Conservation (phyloP, 495 filamentous ascomycete species). For the Hypoxylon lienhwacheense region DNA sequence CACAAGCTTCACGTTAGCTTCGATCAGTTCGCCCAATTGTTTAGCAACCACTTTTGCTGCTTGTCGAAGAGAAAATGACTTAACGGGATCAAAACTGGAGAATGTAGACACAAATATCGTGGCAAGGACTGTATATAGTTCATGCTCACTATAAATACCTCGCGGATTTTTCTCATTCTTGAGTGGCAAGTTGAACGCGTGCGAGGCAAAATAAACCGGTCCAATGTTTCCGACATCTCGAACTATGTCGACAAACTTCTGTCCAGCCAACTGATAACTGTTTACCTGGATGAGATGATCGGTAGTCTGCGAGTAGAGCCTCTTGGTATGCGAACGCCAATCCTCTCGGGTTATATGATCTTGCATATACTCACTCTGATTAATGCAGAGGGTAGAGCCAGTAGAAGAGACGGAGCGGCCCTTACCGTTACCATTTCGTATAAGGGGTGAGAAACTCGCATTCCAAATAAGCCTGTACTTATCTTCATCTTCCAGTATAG, state of each 20-base stretch:
- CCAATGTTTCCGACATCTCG: conserved; percentile 76
- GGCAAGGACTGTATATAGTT: conserved; percentile 75
- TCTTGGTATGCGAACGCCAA: conserved; percentile 61
- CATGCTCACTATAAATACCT: conserved; percentile 76
- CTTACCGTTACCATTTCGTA: conserved; percentile 50
- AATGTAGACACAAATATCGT: conserved; percentile 62
- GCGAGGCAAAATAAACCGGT: conserved; percentile 70
- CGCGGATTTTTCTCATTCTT: conserved; percentile 67
- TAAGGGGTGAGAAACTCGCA: conserved; percentile 54
- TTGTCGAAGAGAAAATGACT: conserved; percentile 60
- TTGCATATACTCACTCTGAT: conserved; percentile 56
- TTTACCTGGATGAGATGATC: conserved; percentile 65
- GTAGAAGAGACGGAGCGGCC: conserved; percentile 57
- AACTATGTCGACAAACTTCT: conserved; percentile 74
- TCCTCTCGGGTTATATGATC: conserved; percentile 60
- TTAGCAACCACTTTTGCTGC: conserved; percentile 63
- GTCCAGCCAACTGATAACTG: conserved; percentile 58
- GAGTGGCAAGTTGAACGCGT: conserved; percentile 72
- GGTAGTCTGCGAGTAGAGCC: conserved; percentile 66
- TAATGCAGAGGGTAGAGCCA: conserved; percentile 51
- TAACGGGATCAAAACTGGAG: conserved; percentile 52
- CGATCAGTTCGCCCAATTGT: conserved; percentile 49
- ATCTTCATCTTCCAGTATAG: conserved; percentile 61
- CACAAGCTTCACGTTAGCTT: conserved; percentile 62
- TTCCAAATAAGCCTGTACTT: conserved; percentile 70